Evolutionary conservation across 2,329 filamentous ascomycete genomes (phyloP), one percentile per base, ranked within the genome.

Genomic region (Ophiocordyceps australis): DNA sequence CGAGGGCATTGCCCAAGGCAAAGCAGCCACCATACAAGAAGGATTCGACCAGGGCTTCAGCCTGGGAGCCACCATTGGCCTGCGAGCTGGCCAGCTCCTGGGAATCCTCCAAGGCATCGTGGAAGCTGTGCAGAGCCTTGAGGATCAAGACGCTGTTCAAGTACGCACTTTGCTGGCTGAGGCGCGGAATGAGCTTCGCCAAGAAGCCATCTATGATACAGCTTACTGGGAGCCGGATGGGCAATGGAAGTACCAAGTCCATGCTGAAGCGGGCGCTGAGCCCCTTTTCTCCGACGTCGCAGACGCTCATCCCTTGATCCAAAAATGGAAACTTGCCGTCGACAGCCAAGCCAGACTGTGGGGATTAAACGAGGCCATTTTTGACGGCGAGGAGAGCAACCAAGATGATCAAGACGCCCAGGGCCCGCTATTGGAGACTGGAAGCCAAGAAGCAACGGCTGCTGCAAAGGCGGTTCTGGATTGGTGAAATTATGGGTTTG

Each of bases 21-120:
- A 95, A 47, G 66, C 67, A 15, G 54, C 62, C 24, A 76, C 72
- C 39, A 69, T 94, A 15, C 89, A 98, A 50, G 61, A 62, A 10
- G 86, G 86, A 0, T 95, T 98, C 43, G 89, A 98, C 45, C 80
- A 86, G 35, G 86, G 86, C 0, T 95, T 83, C 46, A 62, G 71
- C 10, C 59, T 95, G 1, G 89, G 89, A 9, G 85, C 82, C 1
- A 72, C 75, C 26, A 55, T 95, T 17, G 89, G 86, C 0, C 47
- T 78, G 35, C 62, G 63, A 16, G 75, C 73, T 0, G 89, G 89
- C 0, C 71, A 70, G 35, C 53, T 91, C 9, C 47, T 92, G 4
- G 89, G 89, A 0, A 54, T 80, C 4, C 43, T 94, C 5, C 80
- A 92, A 41, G 82, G 77, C 0, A 50, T 93, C 13, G 49, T 57